phyloP scores from a whole-genome alignment of 805 yeast genomes.

The Yarrowia osloensis region DNA sequence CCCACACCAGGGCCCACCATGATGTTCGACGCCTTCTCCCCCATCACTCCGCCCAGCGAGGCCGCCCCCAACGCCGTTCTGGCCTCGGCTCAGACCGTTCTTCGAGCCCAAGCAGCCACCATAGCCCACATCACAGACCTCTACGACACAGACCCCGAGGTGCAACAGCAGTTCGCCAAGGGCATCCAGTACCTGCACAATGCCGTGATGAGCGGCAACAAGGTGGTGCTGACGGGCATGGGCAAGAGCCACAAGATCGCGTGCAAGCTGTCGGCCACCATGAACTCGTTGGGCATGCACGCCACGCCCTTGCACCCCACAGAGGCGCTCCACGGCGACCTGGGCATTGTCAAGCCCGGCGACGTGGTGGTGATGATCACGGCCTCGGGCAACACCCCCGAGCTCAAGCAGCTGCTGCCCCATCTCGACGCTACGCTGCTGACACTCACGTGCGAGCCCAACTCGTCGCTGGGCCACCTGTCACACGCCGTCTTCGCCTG shows the following conservation, averaged over 20 bases:
- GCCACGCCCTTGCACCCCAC: conserved; percentile 74
- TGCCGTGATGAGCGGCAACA: conserved; percentile 55
- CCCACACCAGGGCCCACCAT: not conserved
- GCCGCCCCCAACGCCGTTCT: conserved; percentile 53
- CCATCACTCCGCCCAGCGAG: conserved; percentile 52
- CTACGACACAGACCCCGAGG: conserved; percentile 37
- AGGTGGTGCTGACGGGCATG: conserved; percentile 76
- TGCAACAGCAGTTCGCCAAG: conserved; percentile 39
- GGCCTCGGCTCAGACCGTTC: conserved; percentile 44
- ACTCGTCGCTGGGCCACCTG: conserved; percentile 56
- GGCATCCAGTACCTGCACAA: conserved; percentile 44
- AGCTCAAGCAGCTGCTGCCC: conserved; percentile 57
- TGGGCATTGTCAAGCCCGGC: conserved; percentile 63
- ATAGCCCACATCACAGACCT: conserved; percentile 40
- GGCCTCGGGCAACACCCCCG: conserved; percentile 83
- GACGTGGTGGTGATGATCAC: conserved; percentile 68
- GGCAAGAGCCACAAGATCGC: conserved; percentile 86
- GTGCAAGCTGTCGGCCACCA: conserved; percentile 73
- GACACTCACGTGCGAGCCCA: conserved; percentile 61
- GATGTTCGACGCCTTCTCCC: conserved; percentile 28
- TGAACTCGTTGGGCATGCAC: conserved; percentile 74
- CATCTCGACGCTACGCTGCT: conserved; percentile 61
- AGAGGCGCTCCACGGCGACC: conserved; percentile 89
- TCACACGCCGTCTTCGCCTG: conserved; percentile 61
- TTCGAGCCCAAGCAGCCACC: conserved; percentile 45